Conservation (phyloP, 1,139 yeast species). For the Geotrichum klebahnii region DNA sequence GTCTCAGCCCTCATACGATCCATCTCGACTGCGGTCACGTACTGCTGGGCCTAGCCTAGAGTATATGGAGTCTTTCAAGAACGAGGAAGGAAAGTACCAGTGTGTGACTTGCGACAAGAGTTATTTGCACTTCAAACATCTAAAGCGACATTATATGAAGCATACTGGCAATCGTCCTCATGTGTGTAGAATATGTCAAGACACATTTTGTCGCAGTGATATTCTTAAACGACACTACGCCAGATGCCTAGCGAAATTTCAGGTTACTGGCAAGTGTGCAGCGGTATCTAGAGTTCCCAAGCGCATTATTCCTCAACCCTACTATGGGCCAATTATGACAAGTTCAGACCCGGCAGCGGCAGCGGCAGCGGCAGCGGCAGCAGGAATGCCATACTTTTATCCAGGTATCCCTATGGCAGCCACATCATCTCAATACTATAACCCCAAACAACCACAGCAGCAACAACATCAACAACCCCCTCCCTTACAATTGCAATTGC, state of each 20-base stretch:
- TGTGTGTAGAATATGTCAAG: constrained; percentile 22
- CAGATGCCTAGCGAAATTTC: constrained; percentile 27
- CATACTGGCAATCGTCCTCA: constrained; percentile 25
- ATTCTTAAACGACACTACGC: constrained; percentile 25
- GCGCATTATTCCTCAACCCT: constrained; percentile 16
- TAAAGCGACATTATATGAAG: constrained; percentile 24
- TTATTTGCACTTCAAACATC: constrained; percentile 23
- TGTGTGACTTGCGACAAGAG: constrained; percentile 24
- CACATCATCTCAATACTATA: too few species aligned
- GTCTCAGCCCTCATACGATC: constrained; percentile 2
- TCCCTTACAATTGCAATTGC: constrained; percentile 1
- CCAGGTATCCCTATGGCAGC: constrained; percentile 6
- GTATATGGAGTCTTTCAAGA: constrained; percentile 22
- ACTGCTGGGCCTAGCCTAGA: constrained; percentile 15
- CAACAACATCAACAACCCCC: constrained; percentile 4
- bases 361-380: constrained; percentile 3
- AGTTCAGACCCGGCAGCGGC: neutral
- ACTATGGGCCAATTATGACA: constrained; percentile 1
- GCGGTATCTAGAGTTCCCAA: constrained; percentile 28
- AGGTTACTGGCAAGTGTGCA: constrained; percentile 26
- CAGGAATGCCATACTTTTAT: constrained; percentile 2
- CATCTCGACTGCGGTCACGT: constrained; percentile 5
- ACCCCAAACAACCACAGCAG: neutral
- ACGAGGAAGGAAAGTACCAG: constrained; percentile 27
- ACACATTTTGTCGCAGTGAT: constrained; percentile 24